Base-by-base conservation (phyloP, 1,284 basidiomycete species). In the Ustilago trichophora region DNA sequence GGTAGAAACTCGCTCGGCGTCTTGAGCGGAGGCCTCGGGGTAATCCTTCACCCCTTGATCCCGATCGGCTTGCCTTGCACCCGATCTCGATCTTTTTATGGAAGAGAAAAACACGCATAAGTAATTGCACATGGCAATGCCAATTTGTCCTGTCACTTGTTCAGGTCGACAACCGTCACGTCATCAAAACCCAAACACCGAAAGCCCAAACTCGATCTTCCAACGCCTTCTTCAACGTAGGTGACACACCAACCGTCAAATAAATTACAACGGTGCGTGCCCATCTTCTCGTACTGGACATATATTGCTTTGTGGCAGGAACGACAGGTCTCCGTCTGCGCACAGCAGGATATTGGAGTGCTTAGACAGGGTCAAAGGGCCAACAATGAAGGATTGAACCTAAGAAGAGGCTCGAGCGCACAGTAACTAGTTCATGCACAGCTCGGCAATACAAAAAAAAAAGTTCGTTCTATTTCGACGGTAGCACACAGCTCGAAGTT, bases 381-480 rank as follows among this genome's bases (percentile, higher is more conserved):
- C n/a, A n/a, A n/a, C n/a, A n/a, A n/a, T n/a, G n/a, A n/a, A n/a
- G n/a, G n/a, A n/a, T n/a, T n/a, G n/a, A n/a, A n/a, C n/a, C n/a
- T n/a, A n/a, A n/a, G n/a, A n/a, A n/a, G n/a, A n/a, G n/a, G n/a
- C n/a, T n/a, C n/a, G n/a, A n/a, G n/a, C n/a, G n/a, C n/a, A n/a
- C n/a, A n/a, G n/a, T n/a, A n/a, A n/a, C n/a, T 31, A 7, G 21
- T 42, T 42, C 31, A 41, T 34, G 38, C 48, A 24, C 35, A 24
- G 34, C 33, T 45, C 50, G 50, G 50, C 50, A 44, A 53, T 53
- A 12, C 50, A 51, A 18, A 53, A 26, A 53, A 26, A 35, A 47
- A 47, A 31, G 24, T 47, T 47, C 35, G 34, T 31, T 37, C n/a
- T 31, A 21, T 12, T 47, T 47, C 35, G 25, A 47, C 19, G 34